Evolutionary conservation across 2,329 filamentous ascomycete genomes (phyloP).

Genomic region (Aciculosporium take): DNA sequence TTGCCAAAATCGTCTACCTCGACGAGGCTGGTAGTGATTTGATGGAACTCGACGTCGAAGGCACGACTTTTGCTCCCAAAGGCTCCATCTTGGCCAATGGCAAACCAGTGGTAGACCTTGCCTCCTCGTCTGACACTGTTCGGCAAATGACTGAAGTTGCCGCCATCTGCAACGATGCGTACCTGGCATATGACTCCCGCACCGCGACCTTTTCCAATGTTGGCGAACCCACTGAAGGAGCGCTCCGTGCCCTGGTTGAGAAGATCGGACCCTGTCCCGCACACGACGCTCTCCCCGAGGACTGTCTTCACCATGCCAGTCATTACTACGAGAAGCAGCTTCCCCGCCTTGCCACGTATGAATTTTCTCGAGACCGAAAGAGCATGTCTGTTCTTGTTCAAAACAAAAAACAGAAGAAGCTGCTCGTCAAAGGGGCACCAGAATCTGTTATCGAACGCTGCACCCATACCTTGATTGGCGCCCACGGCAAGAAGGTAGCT

Average conservation of each 20-base stretch:
- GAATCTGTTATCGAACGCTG: constrained; percentile 91
- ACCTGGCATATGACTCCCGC: constrained; percentile 67
- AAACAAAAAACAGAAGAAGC: constrained; percentile 53
- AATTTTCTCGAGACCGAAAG: constrained; percentile 95
- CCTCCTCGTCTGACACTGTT: constrained; percentile 60
- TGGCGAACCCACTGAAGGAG: constrained; percentile 91
- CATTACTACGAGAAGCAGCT: constrained; percentile 67
- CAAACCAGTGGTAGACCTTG: constrained; percentile 52
- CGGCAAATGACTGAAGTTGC: constrained; percentile 61
- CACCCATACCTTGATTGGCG: constrained; percentile 64
- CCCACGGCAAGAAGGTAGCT: constrained; percentile 61
- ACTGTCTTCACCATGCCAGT: constrained; percentile 70
- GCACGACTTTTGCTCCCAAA: constrained; percentile 79
- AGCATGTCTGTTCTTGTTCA: constrained; percentile 95
- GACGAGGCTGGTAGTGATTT: constrained; percentile 58
- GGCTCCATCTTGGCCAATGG: constrained; percentile 59
- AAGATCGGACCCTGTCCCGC: constrained; percentile 79
- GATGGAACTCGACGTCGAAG: constrained; percentile 79
- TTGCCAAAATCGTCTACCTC: constrained; percentile 80
- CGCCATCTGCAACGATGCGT: constrained; percentile 78
- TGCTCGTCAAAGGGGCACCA: constrained; percentile 91
- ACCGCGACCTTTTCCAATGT: constrained; percentile 64
- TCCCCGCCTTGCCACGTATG: constrained; percentile 71
- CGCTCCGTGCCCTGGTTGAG: constrained; percentile 77
- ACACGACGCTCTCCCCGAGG: constrained; percentile 32